Evolutionary conservation across 225 moss, liverwort and hornwort species (phyloP).

Genomic region (Marchantia paleacea): DNA sequence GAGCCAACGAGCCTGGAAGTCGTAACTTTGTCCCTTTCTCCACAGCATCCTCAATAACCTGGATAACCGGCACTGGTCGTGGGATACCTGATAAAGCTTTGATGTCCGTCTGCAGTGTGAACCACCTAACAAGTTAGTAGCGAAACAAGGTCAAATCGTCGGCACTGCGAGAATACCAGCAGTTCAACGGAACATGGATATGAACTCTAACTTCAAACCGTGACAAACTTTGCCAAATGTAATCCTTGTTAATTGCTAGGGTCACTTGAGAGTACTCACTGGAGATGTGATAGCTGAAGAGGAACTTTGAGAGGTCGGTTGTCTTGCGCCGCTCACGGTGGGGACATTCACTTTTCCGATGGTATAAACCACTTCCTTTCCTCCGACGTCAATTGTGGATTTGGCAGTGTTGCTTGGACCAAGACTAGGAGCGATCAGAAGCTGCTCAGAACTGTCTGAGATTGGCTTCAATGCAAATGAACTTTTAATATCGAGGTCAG

Average conservation of each 20-base stretch:
- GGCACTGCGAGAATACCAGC: too few species aligned
- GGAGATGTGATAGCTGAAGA: slow-evolving; percentile 10
- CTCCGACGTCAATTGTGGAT: background rate
- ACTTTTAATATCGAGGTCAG: background rate
- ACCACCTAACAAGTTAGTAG: background rate
- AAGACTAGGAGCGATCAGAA: background rate
- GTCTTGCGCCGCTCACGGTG: background rate
- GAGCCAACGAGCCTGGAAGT: slow-evolving; percentile 6
- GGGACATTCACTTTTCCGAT: background rate
- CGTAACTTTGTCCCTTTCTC: slow-evolving; percentile 28
- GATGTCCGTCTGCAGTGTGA: background rate
- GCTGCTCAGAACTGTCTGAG: background rate
- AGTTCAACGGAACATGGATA: too few species aligned
- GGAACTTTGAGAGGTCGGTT: background rate
- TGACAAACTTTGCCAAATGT: background rate
- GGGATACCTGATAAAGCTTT: slow-evolving; percentile 12
- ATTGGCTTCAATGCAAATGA: background rate
- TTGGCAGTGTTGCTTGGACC: background rate
- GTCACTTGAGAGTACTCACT: slow-evolving; percentile 1
- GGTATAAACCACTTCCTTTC: background rate
- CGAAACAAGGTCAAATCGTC: background rate
- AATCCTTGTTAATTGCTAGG: background rate
- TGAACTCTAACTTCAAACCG: background rate
- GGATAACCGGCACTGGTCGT: slow-evolving; percentile 31
- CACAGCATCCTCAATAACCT: slow-evolving; percentile 45